Evolutionary conservation across 2,329 filamentous ascomycete species (phyloP), one percentile per base, ranked within the genome.

Genomic region (Fusarium denticulatum): DNA sequence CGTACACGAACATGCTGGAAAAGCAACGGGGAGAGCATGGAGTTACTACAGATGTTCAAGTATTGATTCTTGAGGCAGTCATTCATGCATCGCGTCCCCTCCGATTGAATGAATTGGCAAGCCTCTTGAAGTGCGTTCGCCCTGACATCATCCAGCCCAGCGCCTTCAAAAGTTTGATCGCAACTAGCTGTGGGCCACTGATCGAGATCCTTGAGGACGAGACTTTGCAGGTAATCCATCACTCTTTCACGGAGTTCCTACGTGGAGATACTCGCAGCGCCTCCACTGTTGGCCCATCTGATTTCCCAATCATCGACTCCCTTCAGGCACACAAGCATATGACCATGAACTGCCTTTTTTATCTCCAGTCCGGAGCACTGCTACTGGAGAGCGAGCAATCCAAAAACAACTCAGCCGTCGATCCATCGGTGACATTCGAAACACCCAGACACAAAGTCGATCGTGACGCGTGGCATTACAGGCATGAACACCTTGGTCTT

Each of bases 221-320:
- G 59, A 84, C 82, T 1, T 66, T 86, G 15, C 80, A 81, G 24
- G 80, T 86, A 11, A 82, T 87, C 12, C 85, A 87, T 67, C 85
- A 87, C 59, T 86, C 85, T 2, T 83, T 87, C 45, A 86, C 85
- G 6, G 85, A 87, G 60, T 87, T 84, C 64, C 70, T 86, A 16
- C 78, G 80, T 4, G 82, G 81, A 13, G 64, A 71, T 56, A 72
- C 22, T 15, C 72, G 78, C 5, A 61, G 26, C 16, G 15, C 11
- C 1, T 18, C 34, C 7, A 24, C 15, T 1, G 20, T 37, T 15
- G 24, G 32, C 8, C n/a, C 5, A 14, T 43, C 39, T 9, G 42
- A 60, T 2, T 76, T 79, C 53, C 71, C 75, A 18, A 37, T 71
- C 13, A 75, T 77, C 11, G 28, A 67, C 36, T 67, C 72, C 3